A percentile compares a stretch with the other conserved stretches of the same genome.
These are phyloP conservation scores for Brassica incana DNA, from an alignment of 345 rosid species.

Conservation along the genomic window DNA sequence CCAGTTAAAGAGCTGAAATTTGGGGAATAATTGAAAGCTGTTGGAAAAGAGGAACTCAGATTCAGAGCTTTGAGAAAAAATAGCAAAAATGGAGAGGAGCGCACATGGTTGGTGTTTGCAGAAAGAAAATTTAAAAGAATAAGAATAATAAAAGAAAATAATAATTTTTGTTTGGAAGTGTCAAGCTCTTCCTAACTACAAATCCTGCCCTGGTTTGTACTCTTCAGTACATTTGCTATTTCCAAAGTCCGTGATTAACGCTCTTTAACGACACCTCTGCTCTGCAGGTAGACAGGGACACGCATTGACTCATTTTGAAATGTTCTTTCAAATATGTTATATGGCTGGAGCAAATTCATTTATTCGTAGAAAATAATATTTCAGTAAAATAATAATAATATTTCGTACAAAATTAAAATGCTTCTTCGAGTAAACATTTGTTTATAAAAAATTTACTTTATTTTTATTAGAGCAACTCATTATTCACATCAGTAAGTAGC, in stretches of 20 bases:
- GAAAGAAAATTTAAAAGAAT: not conserved
- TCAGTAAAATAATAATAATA: not conserved
- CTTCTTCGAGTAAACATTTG: not conserved
- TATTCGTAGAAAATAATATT: not conserved
- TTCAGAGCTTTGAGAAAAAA: conserved; percentile 3
- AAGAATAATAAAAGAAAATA: not conserved
- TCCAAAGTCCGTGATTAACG: conserved; percentile 39
- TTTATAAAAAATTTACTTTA: too few relatives aligned
- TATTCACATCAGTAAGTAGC: too few relatives aligned
- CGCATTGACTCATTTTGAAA: conserved; percentile 16
- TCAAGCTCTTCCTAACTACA: conserved; percentile 27
- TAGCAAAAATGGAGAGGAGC: not conserved
- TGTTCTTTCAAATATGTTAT: conserved; percentile 10
- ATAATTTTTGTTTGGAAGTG: conserved; percentile 26
- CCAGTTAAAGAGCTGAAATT: not conserved
- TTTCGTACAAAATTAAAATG: not conserved
- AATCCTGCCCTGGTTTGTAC: conserved; percentile 26
- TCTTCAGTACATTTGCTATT: conserved; percentile 30
- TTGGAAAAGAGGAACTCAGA: conserved; percentile 20
- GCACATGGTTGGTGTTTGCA: conserved; percentile 35
- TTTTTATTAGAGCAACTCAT: too few relatives aligned
- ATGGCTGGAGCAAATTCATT: not conserved
- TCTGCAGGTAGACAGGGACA: conserved; percentile 28
- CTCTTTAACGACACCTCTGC: conserved; percentile 13
- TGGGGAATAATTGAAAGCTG: conserved; percentile 17